These are phyloP conservation scores for Rhododendron ovatum DNA, from an alignment of 148 eudicot genomes.

Conservation along the genomic window DNA sequence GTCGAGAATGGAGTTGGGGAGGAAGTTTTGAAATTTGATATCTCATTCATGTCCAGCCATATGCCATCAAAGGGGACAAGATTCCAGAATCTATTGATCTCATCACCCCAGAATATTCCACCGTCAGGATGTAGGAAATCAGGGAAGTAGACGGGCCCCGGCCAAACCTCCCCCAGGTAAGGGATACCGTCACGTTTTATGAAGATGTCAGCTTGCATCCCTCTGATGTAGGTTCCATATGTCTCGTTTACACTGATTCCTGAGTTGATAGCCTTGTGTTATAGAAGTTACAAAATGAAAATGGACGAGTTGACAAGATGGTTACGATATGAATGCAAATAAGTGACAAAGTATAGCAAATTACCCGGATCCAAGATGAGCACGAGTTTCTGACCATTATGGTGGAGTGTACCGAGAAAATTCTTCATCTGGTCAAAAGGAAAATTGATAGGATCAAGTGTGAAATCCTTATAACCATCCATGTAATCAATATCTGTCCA, in stretches of 20 bases:
- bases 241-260: constrained; percentile 62
- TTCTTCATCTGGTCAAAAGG: constrained; percentile 53
- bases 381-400: constrained; percentile 65
- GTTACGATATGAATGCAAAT: neutral
- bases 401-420: constrained; percentile 58
- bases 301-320: neutral
- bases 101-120: constrained; percentile 56
- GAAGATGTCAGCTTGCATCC: constrained; percentile 58
- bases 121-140: constrained; percentile 63
- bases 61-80: constrained; percentile 71
- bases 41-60: constrained; percentile 95
- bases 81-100: constrained; percentile 43
- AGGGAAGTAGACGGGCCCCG: constrained; percentile 75
- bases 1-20: constrained; percentile 38
- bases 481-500: constrained; percentile 91
- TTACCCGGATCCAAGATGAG: constrained; percentile 86
- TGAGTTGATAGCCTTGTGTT: constrained; percentile 8
- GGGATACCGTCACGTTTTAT: constrained; percentile 56
- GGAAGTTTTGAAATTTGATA: constrained; percentile 60
- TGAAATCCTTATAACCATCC: constrained; percentile 82
- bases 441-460: constrained; percentile 68
- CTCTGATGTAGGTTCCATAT: constrained; percentile 63
- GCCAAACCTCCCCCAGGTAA: constrained; percentile 81
- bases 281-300: neutral
- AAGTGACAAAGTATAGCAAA: neutral